Conservation (phyloP, 208 protist species). For the Trypanosoma rangeli region DNA sequence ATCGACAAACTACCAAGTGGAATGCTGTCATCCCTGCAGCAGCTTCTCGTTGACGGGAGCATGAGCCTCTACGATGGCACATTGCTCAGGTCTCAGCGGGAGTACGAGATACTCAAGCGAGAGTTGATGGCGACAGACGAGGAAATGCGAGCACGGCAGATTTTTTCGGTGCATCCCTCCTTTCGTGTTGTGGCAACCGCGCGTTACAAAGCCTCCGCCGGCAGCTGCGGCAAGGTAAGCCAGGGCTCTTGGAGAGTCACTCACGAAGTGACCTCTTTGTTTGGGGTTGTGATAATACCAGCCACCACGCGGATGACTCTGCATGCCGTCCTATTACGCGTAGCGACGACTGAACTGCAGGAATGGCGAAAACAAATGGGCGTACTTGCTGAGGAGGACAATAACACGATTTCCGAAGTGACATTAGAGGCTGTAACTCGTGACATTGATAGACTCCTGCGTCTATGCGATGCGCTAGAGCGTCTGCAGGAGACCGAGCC, state of each 20-base stretch:
- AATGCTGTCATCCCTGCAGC: slow-evolving; percentile 79
- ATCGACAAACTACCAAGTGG: slow-evolving; percentile 84
- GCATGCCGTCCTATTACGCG: slow-evolving; percentile 47
- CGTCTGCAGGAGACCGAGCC: slow-evolving; percentile 47
- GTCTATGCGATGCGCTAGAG: slow-evolving; percentile 51
- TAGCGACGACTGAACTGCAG: slow-evolving; percentile 41
- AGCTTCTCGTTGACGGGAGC: slow-evolving; percentile 79
- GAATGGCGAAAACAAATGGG: slow-evolving; percentile 9
- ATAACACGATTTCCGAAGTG: background rate
- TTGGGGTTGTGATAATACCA: slow-evolving; percentile 85
- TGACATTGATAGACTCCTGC: slow-evolving; percentile 44
- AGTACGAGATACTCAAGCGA: slow-evolving; percentile 65
- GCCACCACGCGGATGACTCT: slow-evolving; percentile 41
- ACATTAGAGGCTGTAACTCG: background rate
- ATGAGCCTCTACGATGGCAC: slow-evolving; percentile 85
- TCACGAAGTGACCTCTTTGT: slow-evolving; percentile 85
- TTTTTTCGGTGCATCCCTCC: slow-evolving; percentile 87
- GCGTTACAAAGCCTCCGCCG: slow-evolving; percentile 35
- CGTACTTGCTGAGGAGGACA: background rate
- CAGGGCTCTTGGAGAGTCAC: slow-evolving; percentile 58
- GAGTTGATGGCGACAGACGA: slow-evolving; percentile 38
- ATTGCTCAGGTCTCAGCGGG: slow-evolving; percentile 59
- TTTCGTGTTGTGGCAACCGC: slow-evolving; percentile 91
- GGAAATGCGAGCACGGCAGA: slow-evolving; percentile 50
- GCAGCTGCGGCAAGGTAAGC: slow-evolving; percentile 24